Conservation (phyloP, 2,329 filamentous ascomycete species). For the Hypoxylon sp. region DNA sequence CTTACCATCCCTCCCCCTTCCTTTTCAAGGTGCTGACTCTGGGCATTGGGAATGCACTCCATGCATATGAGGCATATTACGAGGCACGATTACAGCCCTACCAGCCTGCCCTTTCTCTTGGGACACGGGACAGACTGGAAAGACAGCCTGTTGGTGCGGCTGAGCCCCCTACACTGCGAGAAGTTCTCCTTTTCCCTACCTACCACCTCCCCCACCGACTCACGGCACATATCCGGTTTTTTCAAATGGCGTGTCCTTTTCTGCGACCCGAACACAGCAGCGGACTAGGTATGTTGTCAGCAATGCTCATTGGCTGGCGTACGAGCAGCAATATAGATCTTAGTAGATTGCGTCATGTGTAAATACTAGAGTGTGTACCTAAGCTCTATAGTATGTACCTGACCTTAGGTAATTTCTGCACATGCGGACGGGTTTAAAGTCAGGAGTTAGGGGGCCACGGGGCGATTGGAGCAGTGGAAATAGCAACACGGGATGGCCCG, state of each 20-base stretch:
- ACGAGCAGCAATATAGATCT: slow-evolving; percentile 30
- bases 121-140: background rate
- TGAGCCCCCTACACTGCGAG: slow-evolving; percentile 26
- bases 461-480: slow-evolving; percentile 18
- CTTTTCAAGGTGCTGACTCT: slow-evolving; percentile 37
- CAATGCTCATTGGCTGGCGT: slow-evolving; percentile 36
- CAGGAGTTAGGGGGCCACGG: slow-evolving; percentile 2
- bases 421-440: background rate
- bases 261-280: slow-evolving; percentile 15
- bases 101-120: slow-evolving; percentile 7
- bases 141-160: slow-evolving; percentile 35
- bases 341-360: slow-evolving; percentile 10
- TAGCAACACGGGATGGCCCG: slow-evolving; percentile 43
- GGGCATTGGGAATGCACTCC: slow-evolving; percentile 7
- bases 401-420: slow-evolving; percentile 7
- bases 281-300: slow-evolving; percentile 13
- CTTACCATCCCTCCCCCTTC: slow-evolving; percentile 9
- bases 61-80: slow-evolving; percentile 42
- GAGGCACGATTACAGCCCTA: slow-evolving; percentile 39
- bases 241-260: slow-evolving; percentile 1
- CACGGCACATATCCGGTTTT: slow-evolving; percentile 3
- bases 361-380: background rate
- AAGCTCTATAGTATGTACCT: no score
- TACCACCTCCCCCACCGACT: background rate
- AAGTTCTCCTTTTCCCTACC: slow-evolving; percentile 14